phyloP scores from a whole-genome alignment of 805 yeast genomes.

The Saccharomycopsis sp. region DNA sequence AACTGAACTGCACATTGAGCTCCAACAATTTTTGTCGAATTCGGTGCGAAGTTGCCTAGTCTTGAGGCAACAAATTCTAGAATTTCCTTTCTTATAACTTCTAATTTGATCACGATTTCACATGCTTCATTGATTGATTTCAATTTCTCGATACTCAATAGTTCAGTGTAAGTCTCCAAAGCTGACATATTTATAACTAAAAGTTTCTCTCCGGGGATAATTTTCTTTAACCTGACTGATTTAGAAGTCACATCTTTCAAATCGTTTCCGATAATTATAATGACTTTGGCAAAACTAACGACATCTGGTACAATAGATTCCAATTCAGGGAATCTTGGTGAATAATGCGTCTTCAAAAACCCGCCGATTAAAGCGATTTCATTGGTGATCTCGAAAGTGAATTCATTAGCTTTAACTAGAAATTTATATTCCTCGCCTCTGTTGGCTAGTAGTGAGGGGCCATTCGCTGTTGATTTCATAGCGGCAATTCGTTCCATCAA shows the following conservation, averaged over 20 bases:
- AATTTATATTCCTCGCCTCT: constrained; percentile 26
- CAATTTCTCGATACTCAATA: constrained; percentile 31
- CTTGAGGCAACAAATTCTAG: constrained; percentile 49
- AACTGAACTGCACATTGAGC: constrained; percentile 67
- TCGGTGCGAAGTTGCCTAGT: constrained; percentile 66
- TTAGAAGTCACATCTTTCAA: constrained; percentile 27
- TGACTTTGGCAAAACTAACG: constrained; percentile 49
- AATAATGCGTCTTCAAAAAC: constrained; percentile 46
- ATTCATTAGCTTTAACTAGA: constrained; percentile 45
- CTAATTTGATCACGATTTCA: constrained; percentile 39
- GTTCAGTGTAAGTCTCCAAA: constrained; percentile 33
- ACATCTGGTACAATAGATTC: constrained; percentile 56
- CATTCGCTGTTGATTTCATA: not conserved
- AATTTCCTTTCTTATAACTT: constrained; percentile 36
- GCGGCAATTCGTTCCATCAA: constrained; percentile 1
- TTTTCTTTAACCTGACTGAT: constrained; percentile 29
- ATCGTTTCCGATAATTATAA: constrained; percentile 45
- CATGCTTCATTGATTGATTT: constrained; percentile 38
- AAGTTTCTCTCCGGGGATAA: constrained; percentile 54
- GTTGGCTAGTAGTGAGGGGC: not conserved
- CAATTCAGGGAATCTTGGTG: constrained; percentile 63
- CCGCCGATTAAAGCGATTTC: constrained; percentile 47
- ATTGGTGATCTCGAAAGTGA: constrained; percentile 44
- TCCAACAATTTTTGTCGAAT: constrained; percentile 66
- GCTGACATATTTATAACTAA: constrained; percentile 73